A percentile compares a stretch with the other conserved stretches of the same genome.
These are phyloP conservation scores for Solanum neorickii DNA, from an alignment of 257 asterid species.

Conservation along the genomic window DNA sequence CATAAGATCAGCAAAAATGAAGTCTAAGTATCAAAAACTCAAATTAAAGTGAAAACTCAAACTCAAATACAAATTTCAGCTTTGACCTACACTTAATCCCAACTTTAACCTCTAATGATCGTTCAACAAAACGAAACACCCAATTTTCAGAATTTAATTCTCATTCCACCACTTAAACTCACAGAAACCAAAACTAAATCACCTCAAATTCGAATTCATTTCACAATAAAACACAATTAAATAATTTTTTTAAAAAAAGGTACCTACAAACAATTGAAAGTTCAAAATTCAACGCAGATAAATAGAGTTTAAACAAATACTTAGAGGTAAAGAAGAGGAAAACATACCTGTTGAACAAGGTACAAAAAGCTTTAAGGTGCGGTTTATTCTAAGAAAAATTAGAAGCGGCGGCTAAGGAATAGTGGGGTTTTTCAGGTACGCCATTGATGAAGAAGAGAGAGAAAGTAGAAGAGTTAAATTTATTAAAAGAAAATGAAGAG, in stretches of 20 bases:
- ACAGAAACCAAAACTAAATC: background rate
- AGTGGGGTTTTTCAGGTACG: conserved; percentile 33
- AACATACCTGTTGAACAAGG: background rate
- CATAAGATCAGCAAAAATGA: background rate
- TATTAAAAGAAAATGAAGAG: background rate
- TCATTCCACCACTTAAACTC: background rate
- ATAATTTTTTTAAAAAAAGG: background rate
- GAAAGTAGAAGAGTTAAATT: background rate
- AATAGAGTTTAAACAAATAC: background rate
- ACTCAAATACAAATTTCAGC: background rate
- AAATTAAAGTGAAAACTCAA: background rate
- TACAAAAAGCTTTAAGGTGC: background rate
- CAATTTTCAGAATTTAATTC: background rate
- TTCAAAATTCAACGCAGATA: background rate
- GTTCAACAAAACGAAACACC: background rate
- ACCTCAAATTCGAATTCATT: background rate
- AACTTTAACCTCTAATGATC: background rate
- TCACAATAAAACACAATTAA: background rate
- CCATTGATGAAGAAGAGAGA: conserved; percentile 31
- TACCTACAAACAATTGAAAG: background rate
- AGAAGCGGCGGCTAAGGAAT: conserved; percentile 48
- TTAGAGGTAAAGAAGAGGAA: background rate
- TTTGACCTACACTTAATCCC: background rate
- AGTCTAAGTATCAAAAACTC: background rate
- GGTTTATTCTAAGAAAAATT: conserved; percentile 7